Base-by-base conservation (phyloP, 2,329 filamentous ascomycete species). In the Fusarium austroafricanum region DNA sequence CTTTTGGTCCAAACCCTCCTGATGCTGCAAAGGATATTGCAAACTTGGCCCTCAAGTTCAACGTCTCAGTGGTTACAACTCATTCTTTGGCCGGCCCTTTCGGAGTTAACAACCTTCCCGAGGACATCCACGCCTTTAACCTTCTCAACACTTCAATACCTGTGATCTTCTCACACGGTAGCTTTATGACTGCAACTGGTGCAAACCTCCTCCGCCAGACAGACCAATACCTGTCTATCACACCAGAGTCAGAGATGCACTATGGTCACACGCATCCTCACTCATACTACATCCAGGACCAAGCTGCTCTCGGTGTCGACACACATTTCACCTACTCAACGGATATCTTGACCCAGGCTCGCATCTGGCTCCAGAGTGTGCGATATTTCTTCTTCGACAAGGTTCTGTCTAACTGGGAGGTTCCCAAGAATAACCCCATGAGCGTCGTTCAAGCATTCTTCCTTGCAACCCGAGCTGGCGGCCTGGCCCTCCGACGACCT, bases 181-280 rank as follows among this genome's bases (percentile, higher is more conserved):
- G 76, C 15, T 84, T 79, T 73, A 72, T 86, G 18, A 81, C 81
- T 1, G 71, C 78, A 1, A 57, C 64, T 0, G 81, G 83, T 15
- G 76, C 77, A 1, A 53, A 74, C 2, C 76, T 86, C 1, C 79
- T 88, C 1, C 83, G 83, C 12, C 61, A 74, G 0, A 80, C 80
- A 3, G 83, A 88, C 73, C 82, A 87, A 50, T 83, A 84, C 75
- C 75, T 89, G 40, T 85, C 84, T 51, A 85, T 85, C 59, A 88
- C 87, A 0, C 85, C 86, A 2, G 87, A 89, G 69, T 86, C 84
- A 0, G 86, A 89, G 68, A 83, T 86, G 79, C 84, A 87, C 71
- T 88, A 83, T 73, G 86, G 86, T n/a, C 84, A 86, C 67, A 78
- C 76, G 1, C 83, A 88, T 58, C 78, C 79, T 2, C 71, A 75